Conservation (phyloP, 805 yeast species). For the Nakazawaea molendinolei region DNA sequence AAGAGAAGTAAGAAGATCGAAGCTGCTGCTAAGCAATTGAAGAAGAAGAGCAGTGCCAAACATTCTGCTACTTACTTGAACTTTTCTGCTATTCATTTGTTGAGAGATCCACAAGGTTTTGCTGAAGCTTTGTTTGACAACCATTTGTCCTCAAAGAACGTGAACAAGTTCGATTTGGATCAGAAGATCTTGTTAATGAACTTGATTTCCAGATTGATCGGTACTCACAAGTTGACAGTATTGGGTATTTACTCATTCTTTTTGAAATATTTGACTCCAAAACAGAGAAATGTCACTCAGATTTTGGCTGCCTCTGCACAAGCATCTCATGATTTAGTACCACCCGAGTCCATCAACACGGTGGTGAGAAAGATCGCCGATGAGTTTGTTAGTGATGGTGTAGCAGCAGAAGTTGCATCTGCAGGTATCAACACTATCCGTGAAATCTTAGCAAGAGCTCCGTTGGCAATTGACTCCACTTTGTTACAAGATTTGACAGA, state of each 20-base stretch:
- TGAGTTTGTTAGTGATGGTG: slow-evolving; percentile 98
- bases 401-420: slow-evolving; percentile 94
- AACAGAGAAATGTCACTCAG: slow-evolving; percentile 90
- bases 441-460: slow-evolving; percentile 89
- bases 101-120: slow-evolving; percentile 97
- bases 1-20: slow-evolving; percentile 64
- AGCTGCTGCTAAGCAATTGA: slow-evolving; percentile 59
- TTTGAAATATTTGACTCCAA: slow-evolving; percentile 86
- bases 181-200: slow-evolving; percentile 88
- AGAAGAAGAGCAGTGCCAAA: slow-evolving; percentile 55
- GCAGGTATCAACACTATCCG: slow-evolving; percentile 96
- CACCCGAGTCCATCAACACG: slow-evolving; percentile 82
- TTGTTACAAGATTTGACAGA: slow-evolving; percentile 84
- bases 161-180: slow-evolving; percentile 71
- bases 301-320: slow-evolving; percentile 97
- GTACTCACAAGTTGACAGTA: slow-evolving; percentile 89
- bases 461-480: slow-evolving; percentile 85
- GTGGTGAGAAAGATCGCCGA: slow-evolving; percentile 91
- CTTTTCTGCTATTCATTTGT: slow-evolving; percentile 88
- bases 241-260: slow-evolving; percentile 86
- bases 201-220: slow-evolving; percentile 80
- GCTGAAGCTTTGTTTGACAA: slow-evolving; percentile 76
- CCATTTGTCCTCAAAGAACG: slow-evolving; percentile 64
- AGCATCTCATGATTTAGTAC: slow-evolving; percentile 93
- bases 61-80: slow-evolving; percentile 67